Conservation (phyloP, 2,329 filamentous ascomycete species). For the Coniella lustricola region DNA sequence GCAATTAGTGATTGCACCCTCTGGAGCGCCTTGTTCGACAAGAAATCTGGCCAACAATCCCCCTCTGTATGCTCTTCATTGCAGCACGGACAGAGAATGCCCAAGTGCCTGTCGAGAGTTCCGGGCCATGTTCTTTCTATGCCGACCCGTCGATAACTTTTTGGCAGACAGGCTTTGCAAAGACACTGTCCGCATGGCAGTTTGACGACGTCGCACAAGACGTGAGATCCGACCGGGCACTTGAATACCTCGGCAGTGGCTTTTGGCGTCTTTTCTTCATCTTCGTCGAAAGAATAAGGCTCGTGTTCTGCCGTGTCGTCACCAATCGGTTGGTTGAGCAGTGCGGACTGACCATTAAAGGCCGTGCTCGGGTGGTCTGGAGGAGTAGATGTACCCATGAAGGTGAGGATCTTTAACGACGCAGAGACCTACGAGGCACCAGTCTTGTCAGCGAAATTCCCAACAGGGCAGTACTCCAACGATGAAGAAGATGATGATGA, state of each 20-base stretch:
- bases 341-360: slow-evolving; percentile 4
- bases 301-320: slow-evolving; percentile 2
- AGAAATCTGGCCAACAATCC: slow-evolving; percentile 73
- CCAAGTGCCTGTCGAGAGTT: slow-evolving; percentile 56
- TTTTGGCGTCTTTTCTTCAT: slow-evolving; percentile 7
- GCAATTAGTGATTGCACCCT: slow-evolving; percentile 40
- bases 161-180: slow-evolving; percentile 68
- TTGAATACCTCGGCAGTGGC: slow-evolving; percentile 61
- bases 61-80: slow-evolving; percentile 63
- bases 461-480: no score
- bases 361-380: slow-evolving; percentile 4
- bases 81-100: slow-evolving; percentile 72
- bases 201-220: slow-evolving; percentile 62
- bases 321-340: neutral
- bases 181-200: slow-evolving; percentile 76
- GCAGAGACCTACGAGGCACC: no score
- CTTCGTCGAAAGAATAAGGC: neutral
- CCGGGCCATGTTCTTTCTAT: slow-evolving; percentile 60
- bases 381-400: slow-evolving; percentile 10
- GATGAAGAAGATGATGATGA: neutral
- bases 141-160: slow-evolving; percentile 54
- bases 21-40: slow-evolving; percentile 63
- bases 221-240: slow-evolving; percentile 65
- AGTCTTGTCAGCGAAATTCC: neutral
- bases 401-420: neutral